Evolutionary conservation across 257 asterid species (phyloP), one percentile per base, ranked within the genome.

Genomic region (Capsicum baccatum): DNA sequence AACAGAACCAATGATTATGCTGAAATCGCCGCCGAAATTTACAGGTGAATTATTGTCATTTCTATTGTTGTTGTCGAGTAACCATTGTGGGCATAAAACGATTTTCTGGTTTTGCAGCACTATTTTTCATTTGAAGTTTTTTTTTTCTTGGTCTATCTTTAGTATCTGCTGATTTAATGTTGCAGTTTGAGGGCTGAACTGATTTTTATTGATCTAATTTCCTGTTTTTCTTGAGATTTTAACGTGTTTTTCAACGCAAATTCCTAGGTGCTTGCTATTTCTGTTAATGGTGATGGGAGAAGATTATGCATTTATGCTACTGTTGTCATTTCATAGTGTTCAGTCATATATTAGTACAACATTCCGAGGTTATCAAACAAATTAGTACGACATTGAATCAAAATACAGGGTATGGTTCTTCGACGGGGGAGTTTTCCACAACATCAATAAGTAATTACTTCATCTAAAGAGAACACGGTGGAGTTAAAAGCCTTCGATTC

Each of bases 1-100:
- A 88, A 83, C 79, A 89, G 92, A 87, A 82, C 87, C 39, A 98
- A 93, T 15, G 97, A 96, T 83, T 90, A 88, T 92, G 95, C 89
- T 44, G 97, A 90, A 13, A 83, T 87, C 48, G 81, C 92, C 84
- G 88, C 96, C 33, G 96, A 93, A 84, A 89, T 90, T 88, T 89
- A 88, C 33, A 92, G 97, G 99, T 96, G 68, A 67, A 64, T 83
- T 83, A 54, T 17, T 35, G 9, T 80, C 26, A 44, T 7, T 7
- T 1, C 16, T 56, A 44, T 44, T 44, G 48, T 44, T 44, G 68
- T 62, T 62, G 68, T 54, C 73, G 42, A 6, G 19, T 11, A 52
- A 73, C 80, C 33, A 47, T 48, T 73, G 12, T 66, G 21, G 52
- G 48, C 8, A 37, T 37, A 15, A 15, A 37, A 37, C 9, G 19